Evolutionary conservation across 768 basidiomycete species (phyloP).

Genomic region (Lactarius sanguifluus): DNA sequence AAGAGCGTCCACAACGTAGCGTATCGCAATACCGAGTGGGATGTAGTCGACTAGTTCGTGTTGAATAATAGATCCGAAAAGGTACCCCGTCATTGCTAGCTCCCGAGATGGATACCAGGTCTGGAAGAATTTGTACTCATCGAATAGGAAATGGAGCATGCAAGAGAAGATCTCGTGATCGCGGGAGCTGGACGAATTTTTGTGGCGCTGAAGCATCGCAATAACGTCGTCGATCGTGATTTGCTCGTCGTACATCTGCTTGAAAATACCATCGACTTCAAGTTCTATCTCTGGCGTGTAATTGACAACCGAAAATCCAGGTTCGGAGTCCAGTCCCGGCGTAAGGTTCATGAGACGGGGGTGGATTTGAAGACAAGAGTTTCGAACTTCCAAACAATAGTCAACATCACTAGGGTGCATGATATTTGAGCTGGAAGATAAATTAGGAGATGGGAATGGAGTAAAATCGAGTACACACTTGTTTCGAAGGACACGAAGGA

Average conservation of each 20-base stretch:
- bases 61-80: constrained; percentile 96
- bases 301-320: constrained; percentile 84
- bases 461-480: constrained; percentile 49
- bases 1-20: constrained; percentile 93
- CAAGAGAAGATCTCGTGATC: constrained; percentile 99
- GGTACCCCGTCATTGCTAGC: constrained; percentile 91
- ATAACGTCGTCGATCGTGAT: constrained; percentile 95
- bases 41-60: constrained; percentile 91
- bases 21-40: constrained; percentile 93
- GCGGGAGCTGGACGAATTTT: constrained; percentile 74
- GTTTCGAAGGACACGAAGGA: constrained; percentile 84
- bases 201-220: constrained; percentile 79
- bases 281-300: constrained; percentile 88
- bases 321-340: constrained; percentile 84
- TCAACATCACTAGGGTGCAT: constrained; percentile 79
- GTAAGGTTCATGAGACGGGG: constrained; percentile 93
- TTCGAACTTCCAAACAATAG: constrained; percentile 88
- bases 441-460: constrained; percentile 13
- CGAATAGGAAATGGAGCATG: constrained; percentile 99
- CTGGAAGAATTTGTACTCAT: constrained; percentile 99
- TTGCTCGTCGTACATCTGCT: constrained; percentile 96
- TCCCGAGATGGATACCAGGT: constrained; percentile 93
- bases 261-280: constrained; percentile 94
- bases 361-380: constrained; percentile 89
- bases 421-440: constrained; percentile 56